Percentiles rank a stretch among this genome's conserved stretches.
These are phyloP conservation scores for Epicoccum sorghinum DNA, from an alignment of 2,329 filamentous ascomycete genomes.

Conservation along the genomic window DNA sequence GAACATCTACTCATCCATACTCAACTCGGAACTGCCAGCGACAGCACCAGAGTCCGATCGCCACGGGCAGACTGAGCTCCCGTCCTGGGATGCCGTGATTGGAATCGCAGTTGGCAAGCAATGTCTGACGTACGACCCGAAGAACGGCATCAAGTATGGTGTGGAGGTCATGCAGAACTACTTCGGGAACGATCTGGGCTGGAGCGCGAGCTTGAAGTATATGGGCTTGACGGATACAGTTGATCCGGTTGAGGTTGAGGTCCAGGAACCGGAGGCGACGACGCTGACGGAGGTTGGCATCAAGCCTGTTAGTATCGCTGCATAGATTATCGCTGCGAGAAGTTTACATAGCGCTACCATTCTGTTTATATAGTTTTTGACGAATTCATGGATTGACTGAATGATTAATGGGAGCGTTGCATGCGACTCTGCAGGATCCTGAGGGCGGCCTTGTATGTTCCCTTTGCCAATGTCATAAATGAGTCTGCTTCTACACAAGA, in stretches of 20 bases:
- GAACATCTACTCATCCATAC: conserved; percentile 56
- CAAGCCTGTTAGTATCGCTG: conserved; percentile 35
- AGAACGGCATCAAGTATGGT: conserved; percentile 63
- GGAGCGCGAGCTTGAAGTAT: conserved; percentile 48
- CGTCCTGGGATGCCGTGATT: conserved; percentile 61
- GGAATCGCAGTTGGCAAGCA: conserved; percentile 73
- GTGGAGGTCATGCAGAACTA: conserved; percentile 67
- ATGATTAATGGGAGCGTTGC: too few species aligned
- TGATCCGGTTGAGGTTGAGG: conserved; percentile 27
- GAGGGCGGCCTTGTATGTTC: too few species aligned
- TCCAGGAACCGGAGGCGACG: conserved; percentile 23
- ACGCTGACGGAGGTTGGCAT: conserved; percentile 38
- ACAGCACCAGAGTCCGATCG: conserved; percentile 20
- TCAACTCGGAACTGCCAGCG: conserved; percentile 38
- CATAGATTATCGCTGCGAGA: conserved; percentile 14
- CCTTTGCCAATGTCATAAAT: too few species aligned
- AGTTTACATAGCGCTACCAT: too few species aligned
- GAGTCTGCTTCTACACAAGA: too few species aligned
- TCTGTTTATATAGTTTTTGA: too few species aligned
- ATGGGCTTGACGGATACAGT: conserved; percentile 42
- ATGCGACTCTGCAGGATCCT: too few species aligned
- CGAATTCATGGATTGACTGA: too few species aligned
- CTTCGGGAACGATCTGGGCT: conserved; percentile 71
- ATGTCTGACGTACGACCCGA: conserved; percentile 67
- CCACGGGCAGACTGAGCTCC: conserved; percentile 32